Evolutionary conservation across 1,284 basidiomycete genomes (phyloP), one percentile per base, ranked within the genome.

Genomic region (Trametes hirsuta): DNA sequence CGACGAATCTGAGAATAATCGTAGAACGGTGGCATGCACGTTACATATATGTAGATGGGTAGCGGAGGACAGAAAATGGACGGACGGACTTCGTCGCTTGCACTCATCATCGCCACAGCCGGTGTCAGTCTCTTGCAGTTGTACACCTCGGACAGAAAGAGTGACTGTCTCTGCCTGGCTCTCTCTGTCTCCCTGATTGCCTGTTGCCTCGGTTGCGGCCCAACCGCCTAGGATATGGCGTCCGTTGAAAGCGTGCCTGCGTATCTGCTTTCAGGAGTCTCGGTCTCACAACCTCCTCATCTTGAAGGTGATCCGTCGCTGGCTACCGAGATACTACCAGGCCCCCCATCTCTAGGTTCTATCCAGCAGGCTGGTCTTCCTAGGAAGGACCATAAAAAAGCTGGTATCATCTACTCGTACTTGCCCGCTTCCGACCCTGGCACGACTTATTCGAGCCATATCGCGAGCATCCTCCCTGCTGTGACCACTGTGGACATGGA

Each of bases 271-370:
- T 83, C 85, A 73, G 84, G 85, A 71, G 86, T 87, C 61, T 79
- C 85, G 58, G 83, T 88, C 64, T 76, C 84, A 68, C 91, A 90
- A 70, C 90, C 89, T 68, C 77, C 86, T 67, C 87, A 91, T 75
- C 83, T 91, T 59, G 90, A 91, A 73, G 89, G 90, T 66, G 88
- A 92, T 78, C 75, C 86, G 60, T 79, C 80, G 67, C 80, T 91
- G 69, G 90, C 91, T 63, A 93, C 90, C 62, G 90, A 93, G 81
- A 89, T 93, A 76, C 81, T 93, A 65, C 91, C 91, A 72, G 91
- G 90, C 35, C 90, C 90, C 63, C 90, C 90, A 58, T 82, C 88
- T 66, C 73, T 90, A 65, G 78, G 81, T 63, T 84, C 87, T 68
- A 76, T 87, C 56, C 85, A 88, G 75, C 87, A 88, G 73, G 76